phyloP scores from a whole-genome alignment of 2,329 filamentous ascomycete species.

The Basipetospora chlamydospora region DNA sequence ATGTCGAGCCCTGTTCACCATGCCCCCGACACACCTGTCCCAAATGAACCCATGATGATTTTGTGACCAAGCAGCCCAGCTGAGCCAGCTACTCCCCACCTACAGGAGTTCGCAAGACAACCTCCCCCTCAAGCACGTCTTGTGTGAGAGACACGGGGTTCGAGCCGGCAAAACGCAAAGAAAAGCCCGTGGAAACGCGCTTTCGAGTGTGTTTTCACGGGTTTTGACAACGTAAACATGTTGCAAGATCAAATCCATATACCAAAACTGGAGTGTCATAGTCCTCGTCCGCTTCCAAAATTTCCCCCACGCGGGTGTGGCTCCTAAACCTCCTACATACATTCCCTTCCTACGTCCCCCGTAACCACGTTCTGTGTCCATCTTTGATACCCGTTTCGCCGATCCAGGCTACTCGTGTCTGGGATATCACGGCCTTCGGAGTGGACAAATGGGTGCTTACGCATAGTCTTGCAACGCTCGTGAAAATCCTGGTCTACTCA shows the following conservation, averaged over 20 bases:
- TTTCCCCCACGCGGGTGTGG: conserved; percentile 22
- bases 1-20: neutral
- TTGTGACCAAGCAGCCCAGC: conserved; percentile 3
- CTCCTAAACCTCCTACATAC: conserved; percentile 26
- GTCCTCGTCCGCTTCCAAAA: conserved; percentile 21
- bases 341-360: neutral
- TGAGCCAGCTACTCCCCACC: conserved; percentile 2
- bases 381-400: too few species aligned
- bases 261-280: conserved; percentile 23
- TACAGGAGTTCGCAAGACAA: conserved; percentile 2
- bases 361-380: too few species aligned
- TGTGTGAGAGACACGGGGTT: conserved; percentile 3
- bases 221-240: neutral
- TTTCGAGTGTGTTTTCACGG: neutral
- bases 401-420: too few species aligned
- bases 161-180: conserved; percentile 1
- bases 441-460: too few species aligned
- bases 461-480: too few species aligned
- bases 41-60: too few species aligned
- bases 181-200: neutral
- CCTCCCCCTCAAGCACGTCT: conserved; percentile 5
- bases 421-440: too few species aligned
- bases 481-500: too few species aligned
- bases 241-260: conserved; percentile 19
- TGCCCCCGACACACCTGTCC: neutral